Base-by-base conservation (phyloP, 768 basidiomycete species). In the Solioccasus polychromus region DNA sequence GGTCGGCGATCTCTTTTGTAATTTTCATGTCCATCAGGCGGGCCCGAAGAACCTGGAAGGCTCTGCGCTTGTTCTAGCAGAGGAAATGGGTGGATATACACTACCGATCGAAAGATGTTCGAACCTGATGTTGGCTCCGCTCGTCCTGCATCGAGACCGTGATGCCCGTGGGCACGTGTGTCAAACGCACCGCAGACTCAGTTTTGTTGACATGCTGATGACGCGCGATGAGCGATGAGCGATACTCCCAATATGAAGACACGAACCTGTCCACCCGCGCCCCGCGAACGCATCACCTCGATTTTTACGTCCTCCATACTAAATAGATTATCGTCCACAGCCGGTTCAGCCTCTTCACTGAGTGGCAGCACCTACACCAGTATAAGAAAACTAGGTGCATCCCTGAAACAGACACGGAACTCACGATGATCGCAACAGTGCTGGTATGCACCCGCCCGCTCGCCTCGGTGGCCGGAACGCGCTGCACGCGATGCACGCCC, bases 141-240 rank as follows among this genome's bases (percentile, higher is more conserved):
- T 94, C 92, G 59, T 99, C 94, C 70, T 99, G 96, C 90, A 97
- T 98, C 8, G 92, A 93, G 8, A 98, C 95, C 1, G 86, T 88
- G 44, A 98, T 85, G 0, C 95, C 93, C 4, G 92, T 88, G 1
- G 96, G 95, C 12, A 88, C 69, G 58, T 99, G 96, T 0, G 92
- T 95, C 35, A 98, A 67, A 1, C 96, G 84, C 18, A 99, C 93
- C 3, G 96, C 95, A 3, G 95, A 97, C 68, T 99, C 96, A 0
- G 96, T 98, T 75, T 87, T 91, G 70, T 99, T 99, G 58, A 98
- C 96, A 68, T 98, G 95, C 87, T 97, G 48, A 4, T 11, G n/a
- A 17, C n/a, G 2, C 18, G 24, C 35, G 18, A 34, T 29, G 17
- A 28, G 29, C 24, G 29, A 37, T 28, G 42, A 17, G n/a, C 10